Base-by-base conservation (phyloP, 2,329 filamentous ascomycete species). In the Paraconiothyrium brasiliense region DNA sequence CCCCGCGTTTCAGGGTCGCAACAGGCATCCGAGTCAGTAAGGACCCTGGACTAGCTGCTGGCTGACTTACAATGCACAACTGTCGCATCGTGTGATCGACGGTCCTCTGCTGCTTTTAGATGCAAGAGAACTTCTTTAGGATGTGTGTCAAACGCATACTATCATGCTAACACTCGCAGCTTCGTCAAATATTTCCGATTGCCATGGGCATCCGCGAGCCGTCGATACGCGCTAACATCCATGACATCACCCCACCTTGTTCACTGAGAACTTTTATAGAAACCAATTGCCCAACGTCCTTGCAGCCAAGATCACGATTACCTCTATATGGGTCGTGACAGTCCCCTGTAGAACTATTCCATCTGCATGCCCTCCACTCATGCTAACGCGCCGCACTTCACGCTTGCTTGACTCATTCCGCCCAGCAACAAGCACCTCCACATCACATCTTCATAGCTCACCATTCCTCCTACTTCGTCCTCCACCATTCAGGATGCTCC, bases 401-500 rank as follows among this genome's bases (percentile, higher is more conserved):
- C 32, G 54, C 41, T 37, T 56, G 35, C 4, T 32, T 34, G 20
- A 55, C 51, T 43, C 48, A 49, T 49, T 41, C 32, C 41, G 32
- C 14, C 24, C 11, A 49, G 32, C 34, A 22, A 34, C 20, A 49
- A 55, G 24, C 9, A 35, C 32, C 10, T 16, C 27, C 6, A 39
- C 16, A 27, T 11, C 13, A 32, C 48, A 27, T 14, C 16, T 39
- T 14, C 9, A 34, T 4, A 35, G 4, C 16, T 27, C 27, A 27
- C 16, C 52, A 16, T 14, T 44, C 13, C 39, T 27, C 32, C 2
- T 20, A 14, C 35, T 3, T 35, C 34, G n/a, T 16, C 56, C 4
- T 14, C 39, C 14, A 32, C 27, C 20, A 8, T 13, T 8, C 49
- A 71, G 48, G 27, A 76, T 74, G 72, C 60, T 74, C 24, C 71